A percentile compares a stretch with the other conserved stretches of the same genome.
phyloP scores from a whole-genome alignment of 2,329 filamentous ascomycete genomes.

The Talaromyces piceae region DNA sequence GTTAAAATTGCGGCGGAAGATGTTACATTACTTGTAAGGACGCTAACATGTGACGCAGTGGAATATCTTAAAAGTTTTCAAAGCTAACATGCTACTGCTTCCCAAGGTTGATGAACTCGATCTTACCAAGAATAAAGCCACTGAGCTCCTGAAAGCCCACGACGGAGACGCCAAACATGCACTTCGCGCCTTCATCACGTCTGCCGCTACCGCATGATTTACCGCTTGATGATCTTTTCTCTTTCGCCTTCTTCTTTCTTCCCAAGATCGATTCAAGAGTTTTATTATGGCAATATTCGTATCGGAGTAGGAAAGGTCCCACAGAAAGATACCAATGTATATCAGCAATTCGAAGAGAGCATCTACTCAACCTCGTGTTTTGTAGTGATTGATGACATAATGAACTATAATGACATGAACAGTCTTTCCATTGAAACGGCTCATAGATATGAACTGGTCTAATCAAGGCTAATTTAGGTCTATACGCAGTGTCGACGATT shows the following conservation, averaged over 20 bases:
- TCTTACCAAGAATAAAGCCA: constrained; percentile 39
- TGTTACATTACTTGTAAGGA: constrained; percentile 39
- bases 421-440: background rate
- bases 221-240: background rate
- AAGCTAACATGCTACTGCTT: background rate
- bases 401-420: background rate
- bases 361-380: background rate
- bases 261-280: too few species aligned
- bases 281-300: too few species aligned
- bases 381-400: background rate
- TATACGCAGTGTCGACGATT: background rate
- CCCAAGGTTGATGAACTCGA: constrained; percentile 39
- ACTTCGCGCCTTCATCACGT: constrained; percentile 35
- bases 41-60: background rate
- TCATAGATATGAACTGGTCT: background rate
- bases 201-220: constrained; percentile 11
- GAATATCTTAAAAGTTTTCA: background rate
- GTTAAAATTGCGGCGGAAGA: constrained; percentile 41
- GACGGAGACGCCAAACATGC: constrained; percentile 38
- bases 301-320: too few species aligned
- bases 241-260: too few species aligned
- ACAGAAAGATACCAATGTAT: background rate
- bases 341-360: background rate
- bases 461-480: background rate
- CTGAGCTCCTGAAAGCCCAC: constrained; percentile 39